Conservation (phyloP, 2,329 filamentous ascomycete species). For the Cladophialophora carrionii region DNA sequence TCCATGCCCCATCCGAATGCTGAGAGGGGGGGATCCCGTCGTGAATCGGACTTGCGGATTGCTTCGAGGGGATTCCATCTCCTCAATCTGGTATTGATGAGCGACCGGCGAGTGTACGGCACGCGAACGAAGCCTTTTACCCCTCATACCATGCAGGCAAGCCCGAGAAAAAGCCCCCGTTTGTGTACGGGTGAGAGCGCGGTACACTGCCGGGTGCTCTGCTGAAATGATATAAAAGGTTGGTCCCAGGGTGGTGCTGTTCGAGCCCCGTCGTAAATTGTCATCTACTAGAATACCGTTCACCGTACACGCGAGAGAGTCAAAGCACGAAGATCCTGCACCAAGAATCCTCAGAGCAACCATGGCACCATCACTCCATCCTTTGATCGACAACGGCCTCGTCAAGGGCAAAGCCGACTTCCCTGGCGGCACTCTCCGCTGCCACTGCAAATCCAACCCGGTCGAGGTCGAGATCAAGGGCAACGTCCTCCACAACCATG, state of each 20-base stretch:
- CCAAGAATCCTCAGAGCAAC: conserved; percentile 1
- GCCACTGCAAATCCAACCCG: conserved; percentile 60
- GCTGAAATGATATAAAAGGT: conserved; percentile 11
- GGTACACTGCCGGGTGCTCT: conserved; percentile 4
- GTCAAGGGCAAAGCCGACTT: conserved; percentile 59
- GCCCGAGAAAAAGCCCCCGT: neutral
- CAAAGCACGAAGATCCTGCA: neutral
- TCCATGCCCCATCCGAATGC: neutral
- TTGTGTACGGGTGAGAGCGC: conserved; percentile 8
- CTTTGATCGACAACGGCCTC: conserved; percentile 65
- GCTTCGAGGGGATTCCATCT: conserved; percentile 2
- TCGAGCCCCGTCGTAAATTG: neutral
- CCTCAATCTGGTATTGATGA: conserved; percentile 17
- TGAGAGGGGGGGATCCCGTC: neutral
- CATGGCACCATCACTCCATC: conserved; percentile 58
- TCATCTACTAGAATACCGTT: neutral
- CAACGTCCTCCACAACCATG: conserved; percentile 70
- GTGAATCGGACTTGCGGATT: conserved; percentile 17
- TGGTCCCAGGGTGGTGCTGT: neutral
- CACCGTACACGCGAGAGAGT: neutral
- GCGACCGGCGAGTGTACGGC: neutral
- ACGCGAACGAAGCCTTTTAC: conserved; percentile 10
- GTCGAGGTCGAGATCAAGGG: conserved; percentile 62
- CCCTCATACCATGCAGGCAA: conserved; percentile 14
- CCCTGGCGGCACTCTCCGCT: conserved; percentile 64